These are phyloP conservation scores for Amanita pseudoporphyria DNA, from an alignment of 768 basidiomycete genomes.

Conservation along the genomic window DNA sequence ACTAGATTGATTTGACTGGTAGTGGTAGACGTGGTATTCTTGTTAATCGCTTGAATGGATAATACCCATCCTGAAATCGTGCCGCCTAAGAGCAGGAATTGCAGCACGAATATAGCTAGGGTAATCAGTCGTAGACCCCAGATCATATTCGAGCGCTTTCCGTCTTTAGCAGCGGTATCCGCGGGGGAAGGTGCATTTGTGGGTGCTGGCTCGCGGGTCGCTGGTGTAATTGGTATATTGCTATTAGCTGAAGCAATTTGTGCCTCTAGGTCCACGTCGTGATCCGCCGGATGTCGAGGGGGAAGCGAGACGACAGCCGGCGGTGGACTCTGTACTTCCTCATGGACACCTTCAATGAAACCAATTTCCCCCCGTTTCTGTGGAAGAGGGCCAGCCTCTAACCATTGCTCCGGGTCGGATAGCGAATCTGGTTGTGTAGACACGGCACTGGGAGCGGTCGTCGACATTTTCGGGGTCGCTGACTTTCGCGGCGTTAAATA, in stretches of 20 bases:
- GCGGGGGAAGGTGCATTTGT: conserved; percentile 8
- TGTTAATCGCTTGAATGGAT: conserved; percentile 14
- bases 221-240: conserved; percentile 11
- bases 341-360: conserved; percentile 35
- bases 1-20: conserved; percentile 11
- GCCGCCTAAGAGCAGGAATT: conserved; percentile 30
- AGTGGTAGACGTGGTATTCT: neutral
- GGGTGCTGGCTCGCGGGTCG: conserved; percentile 7
- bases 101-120: conserved; percentile 29
- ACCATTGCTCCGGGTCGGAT: conserved; percentile 16
- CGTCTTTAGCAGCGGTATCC: conserved; percentile 9
- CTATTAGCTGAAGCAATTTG: conserved; percentile 8
- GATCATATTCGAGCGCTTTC: conserved; percentile 19
- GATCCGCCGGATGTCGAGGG: conserved; percentile 44
- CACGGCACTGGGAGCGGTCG: neutral
- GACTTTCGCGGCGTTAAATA: conserved; percentile 3
- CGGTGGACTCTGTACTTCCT: conserved; percentile 1
- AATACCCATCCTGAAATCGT: conserved; percentile 52
- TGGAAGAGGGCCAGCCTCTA: conserved; percentile 55
- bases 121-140: conserved; percentile 39
- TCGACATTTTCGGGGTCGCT: neutral
- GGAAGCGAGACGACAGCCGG: conserved; percentile 21
- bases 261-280: conserved; percentile 14
- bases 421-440: neutral
- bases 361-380: conserved; percentile 60